Base-by-base conservation (phyloP, 495 filamentous ascomycete species). In the Penicillium lividum region DNA sequence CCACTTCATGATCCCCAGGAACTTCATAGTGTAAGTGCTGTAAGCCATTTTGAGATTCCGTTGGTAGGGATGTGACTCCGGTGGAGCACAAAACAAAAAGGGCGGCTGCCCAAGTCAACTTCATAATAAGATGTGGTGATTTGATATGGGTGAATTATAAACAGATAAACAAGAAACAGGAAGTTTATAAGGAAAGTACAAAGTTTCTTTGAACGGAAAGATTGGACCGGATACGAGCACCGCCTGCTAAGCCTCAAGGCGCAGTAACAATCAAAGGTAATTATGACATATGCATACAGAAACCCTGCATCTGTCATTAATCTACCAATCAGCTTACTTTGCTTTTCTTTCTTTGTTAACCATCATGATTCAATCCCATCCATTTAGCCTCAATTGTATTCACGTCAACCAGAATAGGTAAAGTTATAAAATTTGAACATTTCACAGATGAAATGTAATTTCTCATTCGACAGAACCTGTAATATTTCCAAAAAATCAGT, bases 21-120 rank as follows among this genome's bases (percentile, higher is more conserved):
- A 54, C 57, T n/a, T 62, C 36, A 57, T 71, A 67, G 36, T 57
- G 57, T 13, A 72, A 67, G 36, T 57, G 57, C 13, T 63, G 50
- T n/a, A 53, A 13, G 7, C 9, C 42, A 4, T 40, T 33, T 16
- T 43, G 8, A 27, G n/a, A 13, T 11, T 45, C 15, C n/a, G 42
- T 45, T 15, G 53, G 42, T 22, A 55, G 55, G 30, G 72, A 68
- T 3, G 68, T 63, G 44, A 65, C 70, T 10, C 69, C 54, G 6
- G 64, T 65, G 29, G 67, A 70, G 38, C 70, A 65, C 25, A 77
- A 64, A 7, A 77, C 46, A 3, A 77, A 43, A 13, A 67, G 38
- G 2, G 67, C 47, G 13, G 68, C 62, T 40, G 59, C 53, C 60
- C 61, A 64, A 1, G 68, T 49, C 4, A 73, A 33, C 64, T 69